These are phyloP conservation scores for Leccinum ochraceum DNA, from an alignment of 768 basidiomycete species.

Conservation along the genomic window DNA sequence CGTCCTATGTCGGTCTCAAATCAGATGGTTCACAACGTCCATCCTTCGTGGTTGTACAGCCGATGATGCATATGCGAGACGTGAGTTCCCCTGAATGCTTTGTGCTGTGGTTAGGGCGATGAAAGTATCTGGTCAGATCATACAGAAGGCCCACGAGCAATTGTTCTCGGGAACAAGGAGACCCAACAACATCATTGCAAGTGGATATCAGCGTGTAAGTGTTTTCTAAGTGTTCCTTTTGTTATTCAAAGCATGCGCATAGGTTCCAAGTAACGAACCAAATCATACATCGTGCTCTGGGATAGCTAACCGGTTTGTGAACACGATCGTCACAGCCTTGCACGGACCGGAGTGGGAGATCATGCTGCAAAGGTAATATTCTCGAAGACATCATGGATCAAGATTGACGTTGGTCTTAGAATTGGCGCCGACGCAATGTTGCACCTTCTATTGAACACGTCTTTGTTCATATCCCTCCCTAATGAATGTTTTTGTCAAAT, in stretches of 20 bases:
- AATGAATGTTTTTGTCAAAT: slow-evolving; percentile 90
- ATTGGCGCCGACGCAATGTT: slow-evolving; percentile 77
- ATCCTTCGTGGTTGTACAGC: not conserved
- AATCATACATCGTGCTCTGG: slow-evolving; percentile 40
- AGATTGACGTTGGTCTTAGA: slow-evolving; percentile 40
- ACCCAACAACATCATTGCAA: slow-evolving; percentile 61
- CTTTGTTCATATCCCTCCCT: slow-evolving; percentile 73
- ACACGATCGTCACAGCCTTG: slow-evolving; percentile 74
- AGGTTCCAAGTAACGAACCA: slow-evolving; percentile 38
- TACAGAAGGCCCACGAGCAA: slow-evolving; percentile 59
- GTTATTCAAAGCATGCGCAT: not conserved
- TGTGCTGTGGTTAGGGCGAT: no score
- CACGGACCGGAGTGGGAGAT: slow-evolving; percentile 66
- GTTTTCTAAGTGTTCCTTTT: not conserved
- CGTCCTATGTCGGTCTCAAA: no score
- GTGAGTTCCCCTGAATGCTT: no score
- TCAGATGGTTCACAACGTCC: slow-evolving; percentile 13
- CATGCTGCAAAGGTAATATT: slow-evolving; percentile 56
- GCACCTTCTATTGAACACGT: slow-evolving; percentile 74
- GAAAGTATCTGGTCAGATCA: slow-evolving; percentile 44
- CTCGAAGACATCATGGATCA: not conserved
- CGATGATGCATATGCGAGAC: no score
- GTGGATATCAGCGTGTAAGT: slow-evolving; percentile 63
- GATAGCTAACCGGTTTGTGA: slow-evolving; percentile 63
- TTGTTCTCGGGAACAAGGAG: slow-evolving; percentile 44